phyloP scores from a whole-genome alignment of 73 alveolate genomes.

The Paramecium octaurelia region DNA sequence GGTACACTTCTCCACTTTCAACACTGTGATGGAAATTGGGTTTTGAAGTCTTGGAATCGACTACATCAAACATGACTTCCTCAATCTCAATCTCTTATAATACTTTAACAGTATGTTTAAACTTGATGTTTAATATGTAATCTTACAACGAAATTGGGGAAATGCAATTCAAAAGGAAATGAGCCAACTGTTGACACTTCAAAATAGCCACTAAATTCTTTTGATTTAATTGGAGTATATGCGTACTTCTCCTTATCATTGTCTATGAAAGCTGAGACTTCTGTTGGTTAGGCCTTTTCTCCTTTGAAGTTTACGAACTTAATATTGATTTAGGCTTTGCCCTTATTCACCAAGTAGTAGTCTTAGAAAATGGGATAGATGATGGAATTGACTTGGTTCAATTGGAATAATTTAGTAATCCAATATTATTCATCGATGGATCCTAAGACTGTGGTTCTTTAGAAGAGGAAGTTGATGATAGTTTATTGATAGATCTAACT shows the following conservation, averaged over 20 bases:
- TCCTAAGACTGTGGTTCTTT: background rate
- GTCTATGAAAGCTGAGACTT: background rate
- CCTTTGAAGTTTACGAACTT: background rate
- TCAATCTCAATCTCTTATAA: background rate
- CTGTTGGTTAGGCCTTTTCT: background rate
- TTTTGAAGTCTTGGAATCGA: constrained; percentile 6
- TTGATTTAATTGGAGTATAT: background rate
- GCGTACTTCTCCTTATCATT: background rate
- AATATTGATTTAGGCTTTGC: background rate
- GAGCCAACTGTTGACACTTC: background rate
- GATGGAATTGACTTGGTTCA: background rate
- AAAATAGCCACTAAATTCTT: constrained; percentile 32
- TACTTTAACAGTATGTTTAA: background rate
- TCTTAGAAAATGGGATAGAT: background rate
- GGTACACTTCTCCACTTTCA: constrained; percentile 3
- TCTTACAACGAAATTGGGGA: background rate
- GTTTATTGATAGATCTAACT: background rate
- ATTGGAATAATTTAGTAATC: background rate
- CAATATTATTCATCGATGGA: background rate
- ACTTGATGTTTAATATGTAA: background rate
- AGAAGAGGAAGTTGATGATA: background rate
- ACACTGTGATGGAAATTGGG: constrained; percentile 12
- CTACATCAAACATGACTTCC: constrained; percentile 3
- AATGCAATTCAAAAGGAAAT: background rate
- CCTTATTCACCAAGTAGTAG: background rate